These are phyloP conservation scores for Magnaporthiopsis poae DNA, from an alignment of 2,329 filamentous ascomycete genomes.

Conservation along the genomic window DNA sequence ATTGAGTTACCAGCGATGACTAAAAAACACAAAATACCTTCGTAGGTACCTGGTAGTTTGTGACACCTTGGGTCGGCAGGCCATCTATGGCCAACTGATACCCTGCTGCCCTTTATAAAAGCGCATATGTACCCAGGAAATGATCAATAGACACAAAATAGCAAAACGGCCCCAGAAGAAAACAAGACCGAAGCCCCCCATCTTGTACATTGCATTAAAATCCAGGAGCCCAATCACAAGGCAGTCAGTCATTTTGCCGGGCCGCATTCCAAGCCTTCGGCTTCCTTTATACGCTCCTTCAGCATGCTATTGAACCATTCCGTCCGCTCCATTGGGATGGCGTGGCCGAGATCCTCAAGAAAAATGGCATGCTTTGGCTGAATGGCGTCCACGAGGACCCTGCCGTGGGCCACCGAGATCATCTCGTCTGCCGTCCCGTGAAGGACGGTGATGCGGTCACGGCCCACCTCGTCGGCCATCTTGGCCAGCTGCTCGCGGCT, in stretches of 20 bases:
- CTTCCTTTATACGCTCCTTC: slow-evolving; percentile 44
- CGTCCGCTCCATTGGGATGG: slow-evolving; percentile 60
- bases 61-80: not conserved
- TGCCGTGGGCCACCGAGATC: slow-evolving; percentile 62
- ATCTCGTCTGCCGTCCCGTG: slow-evolving; percentile 72
- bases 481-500: slow-evolving; percentile 52
- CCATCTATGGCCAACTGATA: not conserved
- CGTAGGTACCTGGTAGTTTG: too few relatives aligned
- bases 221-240: not conserved
- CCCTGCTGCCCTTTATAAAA: not conserved
- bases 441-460: slow-evolving; percentile 64
- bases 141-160: not conserved
- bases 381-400: slow-evolving; percentile 56
- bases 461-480: slow-evolving; percentile 59
- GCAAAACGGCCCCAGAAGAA: not conserved
- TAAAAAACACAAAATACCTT: not conserved
- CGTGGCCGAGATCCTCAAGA: slow-evolving; percentile 66
- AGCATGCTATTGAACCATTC: slow-evolving; percentile 58
- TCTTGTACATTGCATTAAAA: not conserved
- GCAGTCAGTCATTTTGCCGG: not conserved
- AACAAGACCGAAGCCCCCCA: not conserved
- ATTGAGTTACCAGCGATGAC: not conserved
- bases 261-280: slow-evolving; percentile 23
- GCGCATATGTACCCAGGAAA: not conserved
- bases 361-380: slow-evolving; percentile 51